phyloP scores from a whole-genome alignment of 805 yeast species.

The Starmerella vaccinii region DNA sequence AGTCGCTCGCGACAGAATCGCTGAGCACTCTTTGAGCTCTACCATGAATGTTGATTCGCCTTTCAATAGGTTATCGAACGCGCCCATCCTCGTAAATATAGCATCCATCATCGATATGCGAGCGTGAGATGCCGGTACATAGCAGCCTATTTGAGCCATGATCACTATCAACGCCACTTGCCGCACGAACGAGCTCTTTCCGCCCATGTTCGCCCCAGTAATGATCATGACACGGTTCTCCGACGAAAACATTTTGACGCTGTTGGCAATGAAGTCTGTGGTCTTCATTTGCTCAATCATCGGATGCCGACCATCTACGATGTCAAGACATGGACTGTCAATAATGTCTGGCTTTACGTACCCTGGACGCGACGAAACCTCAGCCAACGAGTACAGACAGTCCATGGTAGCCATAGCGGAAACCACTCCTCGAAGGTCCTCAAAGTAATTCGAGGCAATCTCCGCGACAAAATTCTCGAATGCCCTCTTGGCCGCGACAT shows the following conservation, averaged over 20 bases:
- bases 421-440: constrained; percentile 37
- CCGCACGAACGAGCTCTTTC: constrained; percentile 66
- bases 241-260: constrained; percentile 41
- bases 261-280: constrained; percentile 53
- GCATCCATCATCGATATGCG: constrained; percentile 57
- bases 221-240: constrained; percentile 49
- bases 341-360: constrained; percentile 45
- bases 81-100: constrained; percentile 56
- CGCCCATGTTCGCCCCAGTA: constrained; percentile 87
- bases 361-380: constrained; percentile 41
- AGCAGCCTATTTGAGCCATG: constrained; percentile 71
- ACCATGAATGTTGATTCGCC: constrained; percentile 80
- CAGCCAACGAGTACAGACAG: constrained; percentile 56
- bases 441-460: constrained; percentile 34
- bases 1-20: constrained; percentile 44
- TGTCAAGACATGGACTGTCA: constrained; percentile 38
- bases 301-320: constrained; percentile 56
- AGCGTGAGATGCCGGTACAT: constrained; percentile 56
- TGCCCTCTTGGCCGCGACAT: constrained; percentile 39
- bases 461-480: constrained; percentile 35
- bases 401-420: constrained; percentile 48
- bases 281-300: constrained; percentile 44
- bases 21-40: constrained; percentile 57
- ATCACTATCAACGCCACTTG: constrained; percentile 61
- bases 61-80: constrained; percentile 60